These are phyloP conservation scores for Fusarium sp. DNA, from an alignment of 2,329 filamentous ascomycete species.

Conservation along the genomic window DNA sequence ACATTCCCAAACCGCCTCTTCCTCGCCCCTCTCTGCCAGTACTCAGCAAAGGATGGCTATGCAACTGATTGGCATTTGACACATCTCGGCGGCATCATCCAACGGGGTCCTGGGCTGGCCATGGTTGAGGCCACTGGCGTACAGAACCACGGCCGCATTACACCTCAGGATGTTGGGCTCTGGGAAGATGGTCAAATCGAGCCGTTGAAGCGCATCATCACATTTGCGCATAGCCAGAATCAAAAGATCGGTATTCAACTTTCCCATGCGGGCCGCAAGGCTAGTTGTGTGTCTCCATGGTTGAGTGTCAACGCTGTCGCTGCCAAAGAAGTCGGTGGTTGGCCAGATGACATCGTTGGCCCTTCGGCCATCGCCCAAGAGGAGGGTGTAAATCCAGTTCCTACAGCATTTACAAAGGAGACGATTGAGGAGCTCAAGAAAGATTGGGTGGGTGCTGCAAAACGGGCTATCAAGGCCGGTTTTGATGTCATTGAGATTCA, in stretches of 20 bases:
- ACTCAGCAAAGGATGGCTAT: constrained; percentile 69
- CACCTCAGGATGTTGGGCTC: constrained; percentile 80
- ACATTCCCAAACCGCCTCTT: constrained; percentile 61
- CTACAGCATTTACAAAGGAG: constrained; percentile 74
- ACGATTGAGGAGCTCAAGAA: constrained; percentile 76
- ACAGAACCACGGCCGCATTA: constrained; percentile 81
- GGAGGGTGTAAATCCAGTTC: constrained; percentile 64
- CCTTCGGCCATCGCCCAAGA: constrained; percentile 70
- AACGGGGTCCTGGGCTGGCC: constrained; percentile 78
- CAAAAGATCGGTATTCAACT: constrained; percentile 85
- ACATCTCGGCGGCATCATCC: constrained; percentile 82
- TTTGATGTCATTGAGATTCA: constrained; percentile 81
- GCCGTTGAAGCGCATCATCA: constrained; percentile 75
- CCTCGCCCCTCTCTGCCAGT: constrained; percentile 62
- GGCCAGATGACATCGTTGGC: constrained; percentile 67
- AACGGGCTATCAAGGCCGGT: constrained; percentile 74
- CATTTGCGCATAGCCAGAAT: constrained; percentile 83
- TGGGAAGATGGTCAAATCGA: constrained; percentile 88
- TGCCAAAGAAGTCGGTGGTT: constrained; percentile 63
- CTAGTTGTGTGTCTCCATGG: constrained; percentile 73
- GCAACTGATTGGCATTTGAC: constrained; percentile 84
- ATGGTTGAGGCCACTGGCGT: constrained; percentile 85
- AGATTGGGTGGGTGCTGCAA: constrained; percentile 69
- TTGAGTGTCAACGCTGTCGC: constrained; percentile 68
- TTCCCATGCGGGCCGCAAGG: constrained; percentile 81